A percentile compares a stretch with the other conserved stretches of the same genome.
Conservation (phyloP, 2,329 filamentous ascomycete species). For the Apiospora saccharicola region DNA sequence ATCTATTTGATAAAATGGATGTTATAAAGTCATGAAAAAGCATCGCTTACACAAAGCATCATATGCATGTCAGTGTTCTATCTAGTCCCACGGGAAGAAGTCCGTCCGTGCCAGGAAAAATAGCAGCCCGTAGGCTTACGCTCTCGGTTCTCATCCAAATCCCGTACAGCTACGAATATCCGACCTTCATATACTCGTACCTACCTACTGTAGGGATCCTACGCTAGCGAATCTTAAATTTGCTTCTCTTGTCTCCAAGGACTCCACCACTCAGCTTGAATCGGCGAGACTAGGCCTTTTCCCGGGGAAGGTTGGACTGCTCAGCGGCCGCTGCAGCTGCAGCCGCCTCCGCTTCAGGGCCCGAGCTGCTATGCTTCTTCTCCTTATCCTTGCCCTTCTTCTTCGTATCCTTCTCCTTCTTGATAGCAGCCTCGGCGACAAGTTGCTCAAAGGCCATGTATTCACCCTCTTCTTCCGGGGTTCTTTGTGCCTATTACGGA, state of each 20-base stretch:
- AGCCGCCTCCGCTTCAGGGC: not conserved
- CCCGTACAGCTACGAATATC: not conserved
- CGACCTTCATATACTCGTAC: not conserved
- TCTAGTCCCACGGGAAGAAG: not conserved
- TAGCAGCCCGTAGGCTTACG: not conserved
- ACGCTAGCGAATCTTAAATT: not conserved
- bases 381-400: constrained; percentile 66
- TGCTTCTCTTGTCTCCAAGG: not conserved
- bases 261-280: not conserved
- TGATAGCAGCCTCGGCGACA: constrained; percentile 93
- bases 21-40: not conserved
- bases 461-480: constrained; percentile 95
- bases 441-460: constrained; percentile 99
- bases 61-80: constrained; percentile 1
- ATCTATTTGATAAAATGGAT: not conserved
- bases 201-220: not conserved
- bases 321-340: constrained; percentile 30
- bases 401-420: constrained; percentile 89
- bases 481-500: constrained; percentile 75
- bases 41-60: constrained; percentile 16
- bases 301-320: constrained; percentile 31
- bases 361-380: constrained; percentile 38
- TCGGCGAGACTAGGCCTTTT: constrained; percentile 30
- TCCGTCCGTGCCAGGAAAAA: not conserved
- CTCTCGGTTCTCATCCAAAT: not conserved